Evolutionary conservation across 2,329 filamentous ascomycete genomes (phyloP).

Genomic region (Beauveria caledonica): DNA sequence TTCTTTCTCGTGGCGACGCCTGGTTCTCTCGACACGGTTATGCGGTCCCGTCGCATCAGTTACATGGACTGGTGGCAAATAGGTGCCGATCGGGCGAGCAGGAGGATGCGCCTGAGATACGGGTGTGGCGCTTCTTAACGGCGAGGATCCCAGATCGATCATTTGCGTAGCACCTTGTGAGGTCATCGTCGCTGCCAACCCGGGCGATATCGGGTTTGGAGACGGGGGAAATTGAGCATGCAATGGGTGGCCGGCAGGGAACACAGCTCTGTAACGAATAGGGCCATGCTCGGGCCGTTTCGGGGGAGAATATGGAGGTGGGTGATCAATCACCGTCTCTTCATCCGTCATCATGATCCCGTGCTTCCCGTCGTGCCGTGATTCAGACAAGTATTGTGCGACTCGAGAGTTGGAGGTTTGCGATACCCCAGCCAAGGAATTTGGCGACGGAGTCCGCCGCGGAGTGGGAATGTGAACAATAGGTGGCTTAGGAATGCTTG

Average conservation of each 20-base stretch:
- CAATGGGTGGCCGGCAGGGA: slow-evolving; percentile 45
- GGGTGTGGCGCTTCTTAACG: slow-evolving; percentile 18
- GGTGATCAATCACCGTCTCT: slow-evolving; percentile 28
- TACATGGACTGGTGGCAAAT: slow-evolving; percentile 36
- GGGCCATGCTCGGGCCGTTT: slow-evolving; percentile 27
- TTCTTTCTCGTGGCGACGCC: slow-evolving; percentile 56
- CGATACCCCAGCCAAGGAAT: slow-evolving; percentile 14
- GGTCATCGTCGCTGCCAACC: slow-evolving; percentile 52
- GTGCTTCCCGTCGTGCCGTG: slow-evolving; percentile 25
- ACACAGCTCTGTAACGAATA: slow-evolving; percentile 48
- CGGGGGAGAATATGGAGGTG: slow-evolving; percentile 49
- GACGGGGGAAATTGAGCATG: slow-evolving; percentile 44
- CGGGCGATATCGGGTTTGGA: slow-evolving; percentile 55
- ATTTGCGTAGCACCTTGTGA: slow-evolving; percentile 53
- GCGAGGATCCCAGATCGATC: slow-evolving; percentile 48
- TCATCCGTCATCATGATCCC: slow-evolving; percentile 31
- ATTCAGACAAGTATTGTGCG: slow-evolving; percentile 9
- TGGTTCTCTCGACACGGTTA: slow-evolving; percentile 41
- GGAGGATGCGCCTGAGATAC: slow-evolving; percentile 26
- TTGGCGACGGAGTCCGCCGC: slow-evolving; percentile 25
- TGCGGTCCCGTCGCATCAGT: slow-evolving; percentile 30
- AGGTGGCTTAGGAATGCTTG: slow-evolving; percentile 18
- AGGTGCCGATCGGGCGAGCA: slow-evolving; percentile 36
- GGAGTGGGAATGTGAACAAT: slow-evolving; percentile 31
- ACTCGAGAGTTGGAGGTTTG: slow-evolving; percentile 14